Conservation (phyloP, 2,329 filamentous ascomycete species). For the Didymella pomorum region DNA sequence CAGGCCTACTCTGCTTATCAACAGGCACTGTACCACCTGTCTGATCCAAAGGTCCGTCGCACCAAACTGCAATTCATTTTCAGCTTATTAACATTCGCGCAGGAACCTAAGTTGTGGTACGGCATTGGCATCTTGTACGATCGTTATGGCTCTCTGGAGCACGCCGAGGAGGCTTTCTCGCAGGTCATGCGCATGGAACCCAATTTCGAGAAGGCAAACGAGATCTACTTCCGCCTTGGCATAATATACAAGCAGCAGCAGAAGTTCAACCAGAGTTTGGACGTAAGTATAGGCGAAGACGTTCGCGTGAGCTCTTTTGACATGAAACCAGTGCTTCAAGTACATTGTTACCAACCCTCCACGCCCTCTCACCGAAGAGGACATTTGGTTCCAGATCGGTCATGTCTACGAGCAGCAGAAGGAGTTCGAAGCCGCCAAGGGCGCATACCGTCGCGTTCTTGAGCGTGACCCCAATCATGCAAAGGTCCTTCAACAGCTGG, state of each 20-base stretch:
- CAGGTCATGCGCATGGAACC: constrained; percentile 99
- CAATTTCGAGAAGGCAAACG: constrained; percentile 97
- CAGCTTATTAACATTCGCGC: constrained; percentile 8
- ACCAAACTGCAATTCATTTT: not conserved
- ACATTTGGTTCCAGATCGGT: constrained; percentile 99
- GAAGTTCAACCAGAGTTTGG: constrained; percentile 89
- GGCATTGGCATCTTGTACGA: constrained; percentile 98
- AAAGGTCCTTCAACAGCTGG: constrained; percentile 96
- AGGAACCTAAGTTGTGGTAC: constrained; percentile 98
- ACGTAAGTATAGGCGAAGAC: constrained; percentile 64
- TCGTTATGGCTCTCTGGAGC: constrained; percentile 92
- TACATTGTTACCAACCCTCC: constrained; percentile 96
- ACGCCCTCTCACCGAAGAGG: constrained; percentile 90
- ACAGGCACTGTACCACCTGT: constrained; percentile 89
- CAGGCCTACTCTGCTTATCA: constrained; percentile 98
- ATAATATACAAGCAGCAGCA: constrained; percentile 99
- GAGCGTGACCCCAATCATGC: constrained; percentile 95
- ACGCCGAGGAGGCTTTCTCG: constrained; percentile 97
- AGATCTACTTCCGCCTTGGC: constrained; percentile 98
- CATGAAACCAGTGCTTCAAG: constrained; percentile 83
- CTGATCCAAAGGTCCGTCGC: constrained; percentile 80
- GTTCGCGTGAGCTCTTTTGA: constrained; percentile 22
- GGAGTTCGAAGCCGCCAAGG: constrained; percentile 95
- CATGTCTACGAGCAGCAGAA: constrained; percentile 99
- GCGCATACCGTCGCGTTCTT: constrained; percentile 89